A percentile compares a stretch with the other conserved stretches of the same genome.
Evolutionary conservation across 139 green algal genomes (phyloP).

Genomic region (Coelastrella sp.): DNA sequence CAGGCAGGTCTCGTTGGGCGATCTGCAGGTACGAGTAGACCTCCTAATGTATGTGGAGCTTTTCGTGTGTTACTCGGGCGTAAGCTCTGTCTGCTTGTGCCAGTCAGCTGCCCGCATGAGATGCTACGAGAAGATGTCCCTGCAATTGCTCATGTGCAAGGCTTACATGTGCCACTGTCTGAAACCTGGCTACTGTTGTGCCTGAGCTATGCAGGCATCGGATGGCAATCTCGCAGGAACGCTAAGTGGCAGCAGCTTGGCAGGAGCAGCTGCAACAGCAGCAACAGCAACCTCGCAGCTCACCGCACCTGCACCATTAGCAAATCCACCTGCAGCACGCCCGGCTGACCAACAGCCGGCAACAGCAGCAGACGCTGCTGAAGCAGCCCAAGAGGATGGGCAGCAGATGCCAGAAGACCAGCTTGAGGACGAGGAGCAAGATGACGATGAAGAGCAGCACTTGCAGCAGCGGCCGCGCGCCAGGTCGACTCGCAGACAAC

Average conservation of each 20-base stretch:
- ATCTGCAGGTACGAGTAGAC: neutral
- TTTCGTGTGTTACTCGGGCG: no score
- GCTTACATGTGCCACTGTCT: no score
- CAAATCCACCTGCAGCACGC: neutral
- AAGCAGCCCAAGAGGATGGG: neutral
- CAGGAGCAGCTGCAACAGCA: neutral
- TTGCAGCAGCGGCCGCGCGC: neutral
- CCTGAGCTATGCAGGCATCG: no score
- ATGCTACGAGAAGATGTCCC: no score
- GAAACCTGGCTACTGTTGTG: no score
- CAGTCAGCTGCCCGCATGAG: no score
- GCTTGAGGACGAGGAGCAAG: neutral
- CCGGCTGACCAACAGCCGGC: neutral
- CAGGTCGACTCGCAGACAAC: neutral
- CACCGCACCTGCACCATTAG: neutral
- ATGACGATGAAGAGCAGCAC: neutral
- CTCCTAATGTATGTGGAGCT: no score
- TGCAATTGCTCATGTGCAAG: no score
- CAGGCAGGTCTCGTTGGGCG: neutral
- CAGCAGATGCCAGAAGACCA: conserved; percentile 5
- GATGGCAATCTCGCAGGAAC: no score
- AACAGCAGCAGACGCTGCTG: neutral
- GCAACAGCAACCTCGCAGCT: neutral
- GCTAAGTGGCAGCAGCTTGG: neutral
- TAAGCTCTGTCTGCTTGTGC: no score